Percentiles rank a stretch among this genome's conserved stretches.
phyloP scores from a whole-genome alignment of 2,329 filamentous ascomycete genomes.

The Clonostachys rosea region DNA sequence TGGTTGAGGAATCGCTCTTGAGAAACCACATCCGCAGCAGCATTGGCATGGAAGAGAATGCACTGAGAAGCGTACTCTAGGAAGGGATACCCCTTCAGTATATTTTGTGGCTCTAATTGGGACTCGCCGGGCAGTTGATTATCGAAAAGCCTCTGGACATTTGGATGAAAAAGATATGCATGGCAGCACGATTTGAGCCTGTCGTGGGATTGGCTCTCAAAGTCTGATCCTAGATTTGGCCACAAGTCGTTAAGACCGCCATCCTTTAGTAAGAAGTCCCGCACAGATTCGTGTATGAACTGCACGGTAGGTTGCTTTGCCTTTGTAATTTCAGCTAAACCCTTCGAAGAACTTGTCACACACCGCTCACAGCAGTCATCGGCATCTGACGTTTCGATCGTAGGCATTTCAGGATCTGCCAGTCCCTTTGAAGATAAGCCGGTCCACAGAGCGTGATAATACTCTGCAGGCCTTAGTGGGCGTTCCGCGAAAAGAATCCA shows the following conservation, averaged over 20 bases:
- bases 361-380: constrained; percentile 10
- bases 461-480: constrained; percentile 34
- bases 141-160: not conserved
- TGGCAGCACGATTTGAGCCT: constrained; percentile 27
- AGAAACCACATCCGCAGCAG: constrained; percentile 7
- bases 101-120: no score
- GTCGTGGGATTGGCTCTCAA: constrained; percentile 30
- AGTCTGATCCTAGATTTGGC: constrained; percentile 17
- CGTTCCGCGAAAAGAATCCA: constrained; percentile 46
- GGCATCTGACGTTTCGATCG: not conserved
- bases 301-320: constrained; percentile 28
- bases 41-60: constrained; percentile 2
- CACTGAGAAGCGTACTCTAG: constrained; percentile 27
- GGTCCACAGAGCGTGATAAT: constrained; percentile 22
- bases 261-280: constrained; percentile 37
- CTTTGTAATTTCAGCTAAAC: constrained; percentile 37
- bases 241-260: constrained; percentile 19
- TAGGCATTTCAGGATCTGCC: constrained; percentile 14
- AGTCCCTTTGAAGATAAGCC: not conserved
- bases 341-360: constrained; percentile 40
- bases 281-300: constrained; percentile 49
- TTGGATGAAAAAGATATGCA: no score
- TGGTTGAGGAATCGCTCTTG: constrained; percentile 21
- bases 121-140: not conserved
- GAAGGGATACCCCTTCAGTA: constrained; percentile 28